Percentiles rank a stretch among this genome's conserved stretches.
phyloP scores from a whole-genome alignment of 441 rosid genomes.

The Adansonia grandidieri region DNA sequence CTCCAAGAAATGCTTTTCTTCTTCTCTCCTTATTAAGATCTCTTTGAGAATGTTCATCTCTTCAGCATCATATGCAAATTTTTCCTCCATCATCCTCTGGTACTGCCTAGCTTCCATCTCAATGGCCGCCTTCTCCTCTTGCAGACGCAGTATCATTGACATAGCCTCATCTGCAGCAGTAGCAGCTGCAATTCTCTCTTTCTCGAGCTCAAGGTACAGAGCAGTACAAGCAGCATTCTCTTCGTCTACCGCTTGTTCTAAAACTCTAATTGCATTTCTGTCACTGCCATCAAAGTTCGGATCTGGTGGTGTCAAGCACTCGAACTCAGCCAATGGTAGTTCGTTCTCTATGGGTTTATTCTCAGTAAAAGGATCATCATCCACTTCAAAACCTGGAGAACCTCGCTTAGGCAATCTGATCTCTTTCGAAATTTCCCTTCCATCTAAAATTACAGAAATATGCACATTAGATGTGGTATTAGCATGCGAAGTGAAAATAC shows the following conservation, averaged over 20 bases:
- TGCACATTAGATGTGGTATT: constrained; percentile 24
- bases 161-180: constrained; percentile 80
- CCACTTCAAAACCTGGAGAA: constrained; percentile 39
- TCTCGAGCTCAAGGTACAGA: constrained; percentile 72
- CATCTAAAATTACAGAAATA: constrained; percentile 39
- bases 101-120: constrained; percentile 82
- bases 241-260: constrained; percentile 51
- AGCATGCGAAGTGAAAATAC: constrained; percentile 16
- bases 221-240: constrained; percentile 46
- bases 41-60: constrained; percentile 88
- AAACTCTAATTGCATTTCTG: constrained; percentile 36
- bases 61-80: constrained; percentile 73
- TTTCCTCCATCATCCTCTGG: constrained; percentile 81
- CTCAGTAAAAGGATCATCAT: constrained; percentile 41
- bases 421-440: constrained; percentile 39
- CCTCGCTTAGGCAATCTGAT: constrained; percentile 33
- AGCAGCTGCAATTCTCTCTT: constrained; percentile 81
- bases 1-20: constrained; percentile 77
- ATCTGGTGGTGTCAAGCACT: constrained; percentile 29
- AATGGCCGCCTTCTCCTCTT: constrained; percentile 59
- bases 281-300: constrained; percentile 34
- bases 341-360: constrained; percentile 31
- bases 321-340: constrained; percentile 35
- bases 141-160: constrained; percentile 72
- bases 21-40: constrained; percentile 77